phyloP scores from a whole-genome alignment of 2,329 filamentous ascomycete genomes.

The Calonectria ilicicola region DNA sequence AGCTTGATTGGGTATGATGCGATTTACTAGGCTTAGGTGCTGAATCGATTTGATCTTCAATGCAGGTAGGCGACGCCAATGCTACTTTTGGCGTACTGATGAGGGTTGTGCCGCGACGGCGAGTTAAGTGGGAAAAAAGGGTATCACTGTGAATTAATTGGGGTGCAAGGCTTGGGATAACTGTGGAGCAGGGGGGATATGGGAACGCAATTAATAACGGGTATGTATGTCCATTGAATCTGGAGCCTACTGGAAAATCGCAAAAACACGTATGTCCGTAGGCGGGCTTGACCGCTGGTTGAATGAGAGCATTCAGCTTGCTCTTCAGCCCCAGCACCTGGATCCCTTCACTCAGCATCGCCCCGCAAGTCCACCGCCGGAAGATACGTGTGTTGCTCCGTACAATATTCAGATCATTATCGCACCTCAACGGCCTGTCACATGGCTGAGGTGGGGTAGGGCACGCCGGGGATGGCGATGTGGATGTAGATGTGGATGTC shows the following conservation, averaged over 20 bases:
- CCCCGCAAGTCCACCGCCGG: constrained; percentile 23
- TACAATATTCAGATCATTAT: constrained; percentile 32
- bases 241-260: constrained; percentile 7
- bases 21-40: constrained; percentile 21
- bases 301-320: constrained; percentile 23
- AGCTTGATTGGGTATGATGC: constrained; percentile 33
- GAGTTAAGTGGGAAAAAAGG: constrained; percentile 12
- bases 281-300: constrained; percentile 39
- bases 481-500: neutral
- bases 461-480: constrained; percentile 20
- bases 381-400: constrained; percentile 26
- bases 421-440: constrained; percentile 38
- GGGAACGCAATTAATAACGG: constrained; percentile 1
- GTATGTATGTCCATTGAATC: constrained; percentile 19
- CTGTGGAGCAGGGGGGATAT: neutral
- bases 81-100: constrained; percentile 31
- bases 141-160: neutral
- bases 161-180: neutral
- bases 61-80: constrained; percentile 27
- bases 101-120: constrained; percentile 17
- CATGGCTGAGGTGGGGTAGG: constrained; percentile 36
- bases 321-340: constrained; percentile 27
- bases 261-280: neutral
- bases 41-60: constrained; percentile 39
- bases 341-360: constrained; percentile 13